Conservation (phyloP, 305 asterid species). For the Solanum hybrid region DNA sequence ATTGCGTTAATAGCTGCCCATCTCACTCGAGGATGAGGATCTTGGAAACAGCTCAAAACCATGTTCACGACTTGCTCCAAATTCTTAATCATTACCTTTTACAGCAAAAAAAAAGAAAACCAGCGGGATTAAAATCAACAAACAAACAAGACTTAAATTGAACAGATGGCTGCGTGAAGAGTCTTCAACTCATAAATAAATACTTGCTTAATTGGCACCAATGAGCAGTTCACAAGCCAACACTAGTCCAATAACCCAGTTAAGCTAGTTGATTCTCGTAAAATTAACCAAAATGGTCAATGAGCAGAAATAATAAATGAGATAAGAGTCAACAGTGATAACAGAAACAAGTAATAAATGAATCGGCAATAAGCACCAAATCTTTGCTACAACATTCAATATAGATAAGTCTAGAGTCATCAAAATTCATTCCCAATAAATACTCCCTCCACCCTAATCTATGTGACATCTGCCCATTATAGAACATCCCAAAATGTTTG, state of each 20-base stretch:
- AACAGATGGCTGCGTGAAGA: not conserved
- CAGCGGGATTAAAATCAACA: not conserved
- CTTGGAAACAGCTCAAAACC: slow-evolving; percentile 86
- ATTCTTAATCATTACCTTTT: slow-evolving; percentile 75
- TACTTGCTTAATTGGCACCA: not conserved
- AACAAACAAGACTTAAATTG: not conserved
- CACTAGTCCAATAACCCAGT: not conserved
- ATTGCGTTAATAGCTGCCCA: slow-evolving; percentile 92
- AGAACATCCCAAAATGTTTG: not conserved
- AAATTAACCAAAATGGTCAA: not conserved
- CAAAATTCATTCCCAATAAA: not conserved
- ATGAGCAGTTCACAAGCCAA: not conserved
- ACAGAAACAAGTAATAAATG: not conserved
- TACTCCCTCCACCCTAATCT: not conserved
- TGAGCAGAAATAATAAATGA: not conserved
- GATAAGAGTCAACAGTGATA: not conserved
- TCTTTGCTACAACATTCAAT: not conserved
- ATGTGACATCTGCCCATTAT: not conserved
- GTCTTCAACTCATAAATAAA: not conserved
- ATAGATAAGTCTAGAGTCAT: not conserved
- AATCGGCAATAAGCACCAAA: not conserved
- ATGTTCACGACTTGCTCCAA: slow-evolving; percentile 80
- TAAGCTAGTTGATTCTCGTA: not conserved
- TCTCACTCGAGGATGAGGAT: slow-evolving; percentile 90
- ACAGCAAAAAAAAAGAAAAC: not conserved